Evolutionary conservation across 2,329 filamentous ascomycete genomes (phyloP).

Genomic region (Mycosphaerella arachidis): DNA sequence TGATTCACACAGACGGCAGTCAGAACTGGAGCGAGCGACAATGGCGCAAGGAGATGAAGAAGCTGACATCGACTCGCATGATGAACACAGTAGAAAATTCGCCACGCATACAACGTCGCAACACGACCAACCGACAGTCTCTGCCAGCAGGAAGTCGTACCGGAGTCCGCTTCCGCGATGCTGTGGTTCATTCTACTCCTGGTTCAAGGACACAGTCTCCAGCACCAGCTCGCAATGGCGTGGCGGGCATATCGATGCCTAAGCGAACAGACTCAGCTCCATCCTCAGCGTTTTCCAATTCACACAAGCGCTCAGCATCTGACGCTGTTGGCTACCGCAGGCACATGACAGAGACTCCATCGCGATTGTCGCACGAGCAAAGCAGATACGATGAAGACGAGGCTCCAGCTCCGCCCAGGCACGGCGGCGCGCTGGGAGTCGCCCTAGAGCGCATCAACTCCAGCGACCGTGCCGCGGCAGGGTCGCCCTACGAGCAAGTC

Average conservation of each 20-base stretch:
- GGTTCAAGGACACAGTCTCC: slow-evolving; percentile 44
- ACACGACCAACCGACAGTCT: slow-evolving; percentile 37
- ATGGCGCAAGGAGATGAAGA: slow-evolving; percentile 86
- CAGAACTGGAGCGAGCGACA: slow-evolving; percentile 76
- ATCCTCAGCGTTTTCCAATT: slow-evolving; percentile 26
- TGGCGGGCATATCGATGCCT: slow-evolving; percentile 22
- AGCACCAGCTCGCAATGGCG: slow-evolving; percentile 20
- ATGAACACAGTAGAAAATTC: slow-evolving; percentile 37
- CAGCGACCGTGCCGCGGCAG: slow-evolving; percentile 46
- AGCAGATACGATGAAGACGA: slow-evolving; percentile 30
- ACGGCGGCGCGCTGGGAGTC: slow-evolving; percentile 29
- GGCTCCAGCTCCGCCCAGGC: slow-evolving; percentile 41
- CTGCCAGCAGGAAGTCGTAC: slow-evolving; percentile 32
- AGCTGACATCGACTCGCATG: slow-evolving; percentile 77
- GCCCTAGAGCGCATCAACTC: slow-evolving; percentile 54
- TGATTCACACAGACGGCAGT: slow-evolving; percentile 76
- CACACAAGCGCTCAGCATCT: slow-evolving; percentile 48
- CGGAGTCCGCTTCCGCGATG: slow-evolving; percentile 43
- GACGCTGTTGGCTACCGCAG: slow-evolving; percentile 44
- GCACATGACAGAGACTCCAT: slow-evolving; percentile 38
- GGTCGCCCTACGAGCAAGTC: slow-evolving; percentile 48
- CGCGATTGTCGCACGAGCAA: slow-evolving; percentile 37
- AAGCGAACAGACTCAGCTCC: slow-evolving; percentile 44
- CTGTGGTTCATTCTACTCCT: slow-evolving; percentile 40
- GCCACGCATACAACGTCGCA: slow-evolving; percentile 37